Base-by-base conservation (phyloP, 2,329 filamentous ascomycete species). In the Verticillium longisporum region DNA sequence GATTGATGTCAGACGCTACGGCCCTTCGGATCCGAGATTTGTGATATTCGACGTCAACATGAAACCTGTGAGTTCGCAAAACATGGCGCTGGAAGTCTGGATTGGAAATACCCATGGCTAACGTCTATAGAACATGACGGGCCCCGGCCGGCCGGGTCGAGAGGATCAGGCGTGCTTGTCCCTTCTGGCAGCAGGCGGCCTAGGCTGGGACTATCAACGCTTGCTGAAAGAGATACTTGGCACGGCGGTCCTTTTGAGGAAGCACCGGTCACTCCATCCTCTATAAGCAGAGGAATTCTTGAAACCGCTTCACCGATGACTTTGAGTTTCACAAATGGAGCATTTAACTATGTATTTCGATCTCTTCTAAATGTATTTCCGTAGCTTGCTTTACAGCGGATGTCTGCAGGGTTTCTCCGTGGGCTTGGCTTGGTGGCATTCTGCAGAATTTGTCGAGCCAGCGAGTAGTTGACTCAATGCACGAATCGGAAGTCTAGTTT, bases 31-130 rank as follows among this genome's bases (percentile, higher is more conserved):
- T 1, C 3, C 45, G n/a, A 53, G 18, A 26, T 82, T 82, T 69
- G 77, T 76, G 0, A 66, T 81, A 18, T 82, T 82, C 64, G 78
- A 83, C 67, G 72, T 82, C 13, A 82, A 82, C 60, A 80, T 82
- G 76, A 81, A 82, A 66, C 79, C 79, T 15, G 77, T 79, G 67
- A 71, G 76, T 70, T 26, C 3, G 6, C 14, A 6, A 14, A 45
- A 45, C 9, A n/a, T 45, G 1, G 6, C 38, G n/a, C 7, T 45
- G n/a, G 34, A 9, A 36, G 9, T 36, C 15, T 4, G 2, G 2
- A 6, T 3, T 2, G 6, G 4, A 4, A 26, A 18, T 15, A 2
- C 14, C 6, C 4, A 2, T 1, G n/a, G n/a, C 18, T 3, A 31
- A 14, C 18, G 1, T 26, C n/a, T 18, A 21, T 6, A 70, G 68